Conservation (phyloP, 306 rosid species). For the Glycine tomentella region DNA sequence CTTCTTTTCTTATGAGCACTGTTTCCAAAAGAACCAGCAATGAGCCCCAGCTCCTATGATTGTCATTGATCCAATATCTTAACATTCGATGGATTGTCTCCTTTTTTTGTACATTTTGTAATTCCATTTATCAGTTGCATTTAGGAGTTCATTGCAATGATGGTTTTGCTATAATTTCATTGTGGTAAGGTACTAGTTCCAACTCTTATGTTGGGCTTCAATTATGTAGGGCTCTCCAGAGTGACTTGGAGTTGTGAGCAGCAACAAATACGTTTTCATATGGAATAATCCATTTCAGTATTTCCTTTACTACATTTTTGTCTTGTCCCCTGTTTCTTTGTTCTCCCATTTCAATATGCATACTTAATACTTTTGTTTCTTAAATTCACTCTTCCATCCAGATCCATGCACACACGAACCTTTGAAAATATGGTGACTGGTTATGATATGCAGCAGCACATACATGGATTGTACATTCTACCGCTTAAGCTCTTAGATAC, state of each 20-base stretch:
- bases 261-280: background rate
- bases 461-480: background rate
- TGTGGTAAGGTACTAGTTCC: background rate
- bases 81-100: background rate
- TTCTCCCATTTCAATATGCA: background rate
- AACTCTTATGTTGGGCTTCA: background rate
- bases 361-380: too few relatives aligned
- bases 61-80: too few relatives aligned
- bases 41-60: too few relatives aligned
- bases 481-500: background rate
- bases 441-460: background rate
- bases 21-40: background rate
- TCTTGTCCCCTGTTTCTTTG: background rate
- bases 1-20: too few relatives aligned
- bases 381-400: too few relatives aligned
- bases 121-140: background rate
- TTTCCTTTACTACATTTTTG: background rate
- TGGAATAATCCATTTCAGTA: background rate
- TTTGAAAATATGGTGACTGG: constrained; percentile 8
- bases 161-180: background rate
- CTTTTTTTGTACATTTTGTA: background rate
- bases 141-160: background rate
- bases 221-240: constrained; percentile 13
- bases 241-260: background rate
- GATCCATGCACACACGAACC: constrained; percentile 17